These are phyloP conservation scores for Mycena haematopus DNA, from an alignment of 768 basidiomycete species.

Conservation along the genomic window DNA sequence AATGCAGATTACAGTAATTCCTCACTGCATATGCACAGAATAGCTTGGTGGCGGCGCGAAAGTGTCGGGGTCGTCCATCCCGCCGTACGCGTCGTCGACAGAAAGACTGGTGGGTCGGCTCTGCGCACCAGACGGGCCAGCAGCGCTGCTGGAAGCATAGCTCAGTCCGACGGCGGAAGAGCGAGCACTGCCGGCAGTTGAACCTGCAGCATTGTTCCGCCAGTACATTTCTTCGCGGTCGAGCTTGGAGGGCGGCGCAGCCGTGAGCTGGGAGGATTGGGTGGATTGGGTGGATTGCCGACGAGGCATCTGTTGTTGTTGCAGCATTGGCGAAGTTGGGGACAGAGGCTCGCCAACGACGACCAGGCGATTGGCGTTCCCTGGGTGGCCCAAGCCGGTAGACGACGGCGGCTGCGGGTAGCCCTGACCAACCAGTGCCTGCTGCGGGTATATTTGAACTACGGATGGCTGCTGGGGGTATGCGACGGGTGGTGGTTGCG, in stretches of 20 bases:
- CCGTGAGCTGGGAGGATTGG: too few species aligned
- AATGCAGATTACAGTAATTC: not conserved
- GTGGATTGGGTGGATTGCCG: too few species aligned
- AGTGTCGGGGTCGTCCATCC: not conserved
- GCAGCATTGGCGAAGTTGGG: not conserved
- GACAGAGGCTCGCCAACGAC: not conserved
- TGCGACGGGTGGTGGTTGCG: too few species aligned
- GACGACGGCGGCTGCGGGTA: not conserved
- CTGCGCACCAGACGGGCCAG: not conserved
- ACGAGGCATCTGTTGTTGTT: not conserved
- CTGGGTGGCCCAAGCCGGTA: not conserved
- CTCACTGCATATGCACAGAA: not conserved
- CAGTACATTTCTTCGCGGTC: not conserved
- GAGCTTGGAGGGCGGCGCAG: constrained; percentile 8
- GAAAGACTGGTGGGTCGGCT: not conserved
- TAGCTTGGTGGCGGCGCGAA: not conserved
- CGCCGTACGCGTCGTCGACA: not conserved
- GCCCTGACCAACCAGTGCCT: not conserved
- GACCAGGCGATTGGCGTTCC: not conserved
- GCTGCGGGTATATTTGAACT: not conserved
- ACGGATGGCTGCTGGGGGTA: not conserved
- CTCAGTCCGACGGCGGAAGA: not conserved
- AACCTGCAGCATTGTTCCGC: not conserved
- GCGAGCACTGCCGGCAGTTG: not conserved
- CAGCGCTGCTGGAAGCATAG: not conserved